Evolutionary conservation across 2,329 filamentous ascomycete genomes (phyloP).

Genomic region (Paecilomyces formosus): DNA sequence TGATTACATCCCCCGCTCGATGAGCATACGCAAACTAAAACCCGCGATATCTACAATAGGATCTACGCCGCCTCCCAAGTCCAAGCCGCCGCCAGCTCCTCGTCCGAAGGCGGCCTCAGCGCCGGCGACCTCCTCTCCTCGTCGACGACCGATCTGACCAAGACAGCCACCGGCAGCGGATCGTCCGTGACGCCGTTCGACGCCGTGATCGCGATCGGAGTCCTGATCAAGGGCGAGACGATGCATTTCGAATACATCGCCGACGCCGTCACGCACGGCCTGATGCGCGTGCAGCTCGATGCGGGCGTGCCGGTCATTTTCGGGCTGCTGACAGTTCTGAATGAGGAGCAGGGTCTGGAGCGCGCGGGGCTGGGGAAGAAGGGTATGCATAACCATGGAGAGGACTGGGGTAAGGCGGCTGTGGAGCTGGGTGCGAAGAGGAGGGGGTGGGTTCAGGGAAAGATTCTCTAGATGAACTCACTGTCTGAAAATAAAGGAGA

Average conservation of each 20-base stretch:
- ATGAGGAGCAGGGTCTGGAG: constrained; percentile 76
- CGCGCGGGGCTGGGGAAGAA: constrained; percentile 64
- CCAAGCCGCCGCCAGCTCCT: constrained; percentile 57
- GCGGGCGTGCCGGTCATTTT: constrained; percentile 84
- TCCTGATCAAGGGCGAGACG: constrained; percentile 96
- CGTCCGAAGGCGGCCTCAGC: constrained; percentile 26
- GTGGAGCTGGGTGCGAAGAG: constrained; percentile 91
- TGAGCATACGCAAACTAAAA: no score
- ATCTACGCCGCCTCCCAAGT: constrained; percentile 81
- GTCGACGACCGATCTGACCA: constrained; percentile 59
- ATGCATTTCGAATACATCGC: constrained; percentile 99
- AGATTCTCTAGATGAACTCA: constrained; percentile 35
- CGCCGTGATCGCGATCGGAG: constrained; percentile 88
- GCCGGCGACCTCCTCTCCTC: constrained; percentile 54
- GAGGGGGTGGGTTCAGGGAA: constrained; percentile 71
- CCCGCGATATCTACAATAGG: constrained; percentile 47
- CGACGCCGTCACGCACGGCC: constrained; percentile 78
- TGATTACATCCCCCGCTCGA: no score
- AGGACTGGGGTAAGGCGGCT: constrained; percentile 91
- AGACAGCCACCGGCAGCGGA: constrained; percentile 30
- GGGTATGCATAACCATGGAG: constrained; percentile 77
- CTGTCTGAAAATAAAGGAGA: not conserved
- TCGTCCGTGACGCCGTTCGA: constrained; percentile 62
- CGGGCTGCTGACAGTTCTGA: constrained; percentile 81
- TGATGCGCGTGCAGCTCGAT: constrained; percentile 93